Base-by-base conservation (phyloP, 768 basidiomycete species). In the Tulasnella sp. region DNA sequence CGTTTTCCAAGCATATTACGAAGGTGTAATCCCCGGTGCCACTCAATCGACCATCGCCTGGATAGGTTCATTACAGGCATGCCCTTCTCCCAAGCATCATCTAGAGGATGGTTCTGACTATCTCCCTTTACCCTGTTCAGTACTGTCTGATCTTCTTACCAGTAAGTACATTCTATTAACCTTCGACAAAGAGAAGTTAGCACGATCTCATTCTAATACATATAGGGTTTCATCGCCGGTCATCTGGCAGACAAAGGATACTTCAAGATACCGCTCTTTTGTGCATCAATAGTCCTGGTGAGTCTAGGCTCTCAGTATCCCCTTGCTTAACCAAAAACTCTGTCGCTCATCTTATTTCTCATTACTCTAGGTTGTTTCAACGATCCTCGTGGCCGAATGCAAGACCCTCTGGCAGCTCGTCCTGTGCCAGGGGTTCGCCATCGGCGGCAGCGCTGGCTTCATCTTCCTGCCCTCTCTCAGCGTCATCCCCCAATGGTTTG, bases 91-190 rank as follows among this genome's bases (percentile, higher is more conserved):
- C n/a, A n/a, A n/a, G n/a, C n/a, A n/a, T n/a, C n/a, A n/a, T n/a
- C n/a, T n/a, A n/a, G n/a, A n/a, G n/a, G n/a, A n/a, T n/a, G n/a
- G n/a, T n/a, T n/a, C n/a, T n/a, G n/a, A n/a, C n/a, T n/a, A n/a
- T n/a, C n/a, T n/a, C n/a, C n/a, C n/a, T n/a, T n/a, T n/a, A n/a
- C n/a, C n/a, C 54, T 44, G 13, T 44, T 11, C 45, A 56, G 51
- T 61, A 61, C 27, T 52, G 34, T 19, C 59, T 61, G 17, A 54
- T 61, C 23, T 61, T 61, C 27, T n/a, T 61, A 4, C 59, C 59
- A 43, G 59, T 61, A 19, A 23, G 59, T 21, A 15, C 41, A 13
- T 34, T 19, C 4, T 52, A 17, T 51, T 23, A 11, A 19, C 47
- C 4, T 21, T 32, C 1, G 15, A n/a, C n/a, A n/a, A n/a, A n/a